Base-by-base conservation (phyloP, 1,284 basidiomycete genomes). In the Tylopilus sp. region DNA sequence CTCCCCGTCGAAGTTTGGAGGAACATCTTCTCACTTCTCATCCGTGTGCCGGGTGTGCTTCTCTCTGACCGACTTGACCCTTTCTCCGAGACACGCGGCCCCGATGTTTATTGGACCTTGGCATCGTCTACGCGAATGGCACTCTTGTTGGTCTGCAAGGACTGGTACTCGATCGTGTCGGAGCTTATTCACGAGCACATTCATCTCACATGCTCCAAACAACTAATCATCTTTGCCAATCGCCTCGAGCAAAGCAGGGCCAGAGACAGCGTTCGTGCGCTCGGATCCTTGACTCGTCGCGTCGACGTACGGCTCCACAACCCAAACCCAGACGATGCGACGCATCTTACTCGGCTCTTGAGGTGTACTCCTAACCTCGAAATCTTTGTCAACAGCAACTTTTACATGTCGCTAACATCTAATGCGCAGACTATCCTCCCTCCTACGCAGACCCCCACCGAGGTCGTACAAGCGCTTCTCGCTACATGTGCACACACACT, bases 291-390 rank as follows among this genome's bases (percentile, higher is more conserved):
- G 47, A 70, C 71, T n/a, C 63, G 62, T 15, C 63, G 63, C 7
- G 62, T 75, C 36, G 74, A 75, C 41, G 64, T 75, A 35, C 61
- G 59, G 6, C 66, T 76, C 37, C 44, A 59, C n/a, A 71, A 71
- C 41, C 61, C 61, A n/a, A 52, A 54, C 0, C 35, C 41, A n/a
- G 44, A 42, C 19, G 54, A 54, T 4, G 46, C 46, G n/a, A 33
- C 44, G 9, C 55, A 65, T 38, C 60, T 73, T 15, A 55, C 66
- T 9, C 68, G 72, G 5, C 58, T 75, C 13, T 52, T 75, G 30
- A 57, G 57, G 13, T 65, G 64, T 46, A 71, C 70, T 9, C 67
- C 66, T 7, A 63, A 69, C 41, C 67, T 75, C 40, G 59, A 60
- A 41, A 73, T 72, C 18, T 70, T 74, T 33, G 58, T 63, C 51